Percentiles rank a stretch among this genome's conserved stretches.
Evolutionary conservation across 2,329 filamentous ascomycete species (phyloP).

Genomic region (Nothopassalora personata): DNA sequence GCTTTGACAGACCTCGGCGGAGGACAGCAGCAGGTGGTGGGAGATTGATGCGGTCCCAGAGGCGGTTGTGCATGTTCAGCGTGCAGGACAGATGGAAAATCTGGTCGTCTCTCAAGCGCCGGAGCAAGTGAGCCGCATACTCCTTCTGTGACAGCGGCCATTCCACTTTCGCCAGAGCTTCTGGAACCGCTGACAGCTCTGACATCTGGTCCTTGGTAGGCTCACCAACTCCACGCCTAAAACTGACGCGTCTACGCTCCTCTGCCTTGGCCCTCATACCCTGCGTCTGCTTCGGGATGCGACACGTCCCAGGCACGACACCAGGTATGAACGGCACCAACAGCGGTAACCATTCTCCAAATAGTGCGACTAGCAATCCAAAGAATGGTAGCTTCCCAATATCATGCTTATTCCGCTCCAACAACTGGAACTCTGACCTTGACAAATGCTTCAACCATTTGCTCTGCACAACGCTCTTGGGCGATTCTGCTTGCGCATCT

Average conservation of each 20-base stretch:
- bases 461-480: not conserved
- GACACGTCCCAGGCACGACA: conserved; percentile 74
- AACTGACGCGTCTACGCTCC: conserved; percentile 47
- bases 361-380: conserved; percentile 65
- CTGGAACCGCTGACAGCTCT: conserved; percentile 32
- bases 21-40: conserved; percentile 49
- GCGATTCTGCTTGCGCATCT: conserved; percentile 1
- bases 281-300: conserved; percentile 71
- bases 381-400: conserved; percentile 74
- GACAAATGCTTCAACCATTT: conserved; percentile 38
- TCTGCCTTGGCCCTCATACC: conserved; percentile 52
- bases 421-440: conserved; percentile 65
- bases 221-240: conserved; percentile 58
- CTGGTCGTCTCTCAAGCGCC: conserved; percentile 33
- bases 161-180: conserved; percentile 47
- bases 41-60: conserved; percentile 43
- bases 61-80: conserved; percentile 37
- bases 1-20: conserved; percentile 47
- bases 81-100: conserved; percentile 39
- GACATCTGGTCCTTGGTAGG: conserved; percentile 55
- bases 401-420: conserved; percentile 65
- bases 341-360: conserved; percentile 82
- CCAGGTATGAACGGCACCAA: conserved; percentile 66
- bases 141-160: conserved; percentile 25
- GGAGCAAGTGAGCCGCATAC: conserved; percentile 12